Percentiles rank a stretch among this genome's conserved stretches.
Evolutionary conservation across 345 rosid species (phyloP).

Genomic region (Sisymbrium irio): DNA sequence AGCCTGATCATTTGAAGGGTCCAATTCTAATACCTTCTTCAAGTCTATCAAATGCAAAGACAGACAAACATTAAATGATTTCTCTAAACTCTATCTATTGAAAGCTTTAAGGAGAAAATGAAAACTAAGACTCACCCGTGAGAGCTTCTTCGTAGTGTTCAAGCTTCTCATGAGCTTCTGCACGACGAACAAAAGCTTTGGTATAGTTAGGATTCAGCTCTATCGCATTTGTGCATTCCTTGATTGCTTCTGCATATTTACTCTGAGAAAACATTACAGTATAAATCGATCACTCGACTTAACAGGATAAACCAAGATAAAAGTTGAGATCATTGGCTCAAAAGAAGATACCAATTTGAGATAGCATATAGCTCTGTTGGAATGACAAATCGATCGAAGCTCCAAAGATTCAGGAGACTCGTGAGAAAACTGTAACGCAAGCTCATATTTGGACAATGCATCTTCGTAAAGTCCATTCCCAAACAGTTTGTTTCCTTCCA

Average conservation of each 20-base stretch:
- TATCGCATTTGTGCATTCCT: constrained; percentile 71
- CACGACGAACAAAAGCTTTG: constrained; percentile 67
- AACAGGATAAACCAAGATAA: background rate
- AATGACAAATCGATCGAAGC: constrained; percentile 64
- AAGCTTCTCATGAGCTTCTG: constrained; percentile 83
- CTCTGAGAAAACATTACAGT: constrained; percentile 38
- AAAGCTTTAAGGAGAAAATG: background rate
- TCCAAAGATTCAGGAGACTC: constrained; percentile 44
- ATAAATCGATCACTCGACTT: background rate
- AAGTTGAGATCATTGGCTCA: background rate
- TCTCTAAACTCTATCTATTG: background rate
- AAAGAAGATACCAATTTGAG: constrained; percentile 52
- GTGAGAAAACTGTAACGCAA: constrained; percentile 51
- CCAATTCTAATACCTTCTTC: constrained; percentile 75
- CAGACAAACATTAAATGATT: background rate
- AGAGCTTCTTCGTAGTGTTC: constrained; percentile 79
- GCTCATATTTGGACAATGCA: constrained; percentile 62
- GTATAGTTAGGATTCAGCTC: constrained; percentile 65
- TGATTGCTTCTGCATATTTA: constrained; percentile 65
- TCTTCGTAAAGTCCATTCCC: constrained; percentile 64
- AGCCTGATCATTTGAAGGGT: constrained; percentile 69
- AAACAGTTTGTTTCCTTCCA: constrained; percentile 75
- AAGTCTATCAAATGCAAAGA: constrained; percentile 43
- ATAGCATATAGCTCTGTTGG: constrained; percentile 71
- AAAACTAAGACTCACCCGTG: constrained; percentile 44